Evolutionary conservation across 169 alveolate genomes (phyloP).

Genomic region (Pseudocohnilembus persalinus): DNA sequence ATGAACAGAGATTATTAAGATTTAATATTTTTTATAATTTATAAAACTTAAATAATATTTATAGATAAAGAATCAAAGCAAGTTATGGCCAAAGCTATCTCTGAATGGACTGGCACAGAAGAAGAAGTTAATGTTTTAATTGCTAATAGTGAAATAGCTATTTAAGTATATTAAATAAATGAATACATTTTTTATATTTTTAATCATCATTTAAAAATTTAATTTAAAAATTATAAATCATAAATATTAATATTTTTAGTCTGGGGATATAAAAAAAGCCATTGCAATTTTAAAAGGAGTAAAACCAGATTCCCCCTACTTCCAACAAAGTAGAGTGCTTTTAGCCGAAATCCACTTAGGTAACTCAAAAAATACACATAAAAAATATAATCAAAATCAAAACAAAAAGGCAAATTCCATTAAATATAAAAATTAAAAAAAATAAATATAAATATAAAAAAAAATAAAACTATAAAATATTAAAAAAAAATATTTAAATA

Average conservation of each 20-base stretch:
- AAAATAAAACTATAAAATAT: too few relatives aligned
- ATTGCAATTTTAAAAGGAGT: constrained; percentile 85
- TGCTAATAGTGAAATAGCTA: constrained; percentile 81
- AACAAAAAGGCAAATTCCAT: too few relatives aligned
- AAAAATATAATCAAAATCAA: too few relatives aligned
- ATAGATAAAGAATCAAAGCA: constrained; percentile 70
- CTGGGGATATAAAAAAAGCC: constrained; percentile 89
- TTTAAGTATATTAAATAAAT: constrained; percentile 14
- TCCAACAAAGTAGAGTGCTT: constrained; percentile 81
- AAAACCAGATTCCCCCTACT: constrained; percentile 79
- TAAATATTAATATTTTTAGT: constrained; percentile 13
- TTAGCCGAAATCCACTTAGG: constrained; percentile 76
- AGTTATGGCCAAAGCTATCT: constrained; percentile 82
- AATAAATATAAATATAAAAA: too few relatives aligned
- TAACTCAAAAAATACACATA: too few relatives aligned
- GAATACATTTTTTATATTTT: too few relatives aligned
- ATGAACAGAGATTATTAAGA: too few relatives aligned
- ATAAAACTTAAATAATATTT: not conserved
- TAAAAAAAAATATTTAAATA: too few relatives aligned
- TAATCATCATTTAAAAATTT: too few relatives aligned
- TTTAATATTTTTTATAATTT: too few relatives aligned
- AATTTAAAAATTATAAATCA: too few relatives aligned
- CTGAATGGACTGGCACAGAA: constrained; percentile 85
- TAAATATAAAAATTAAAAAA: too few relatives aligned
- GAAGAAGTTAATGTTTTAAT: constrained; percentile 82